Evolutionary conservation across 768 basidiomycete genomes (phyloP).

Genomic region (Neoboletus brunneissimus): DNA sequence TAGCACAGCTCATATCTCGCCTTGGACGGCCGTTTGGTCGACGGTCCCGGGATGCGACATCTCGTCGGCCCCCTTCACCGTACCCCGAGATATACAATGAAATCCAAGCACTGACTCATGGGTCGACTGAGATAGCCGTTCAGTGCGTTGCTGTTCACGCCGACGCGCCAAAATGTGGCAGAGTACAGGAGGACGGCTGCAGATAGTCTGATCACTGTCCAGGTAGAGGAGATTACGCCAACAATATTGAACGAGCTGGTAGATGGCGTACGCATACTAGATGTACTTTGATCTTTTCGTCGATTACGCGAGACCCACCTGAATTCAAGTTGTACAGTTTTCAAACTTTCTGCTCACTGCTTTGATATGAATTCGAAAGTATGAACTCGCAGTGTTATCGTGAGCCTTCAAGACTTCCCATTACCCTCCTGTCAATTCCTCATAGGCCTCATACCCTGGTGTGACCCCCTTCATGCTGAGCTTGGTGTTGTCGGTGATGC

Average conservation of each 20-base stretch:
- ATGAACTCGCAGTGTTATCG: too few relatives aligned
- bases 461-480: too few relatives aligned
- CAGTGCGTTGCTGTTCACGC: constrained; percentile 9
- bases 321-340: too few relatives aligned
- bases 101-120: background rate
- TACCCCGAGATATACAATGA: background rate
- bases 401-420: too few relatives aligned
- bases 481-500: too few relatives aligned
- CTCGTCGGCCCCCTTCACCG: background rate
- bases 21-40: too few relatives aligned
- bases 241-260: background rate
- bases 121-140: constrained; percentile 1
- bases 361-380: too few relatives aligned
- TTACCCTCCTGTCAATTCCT: too few relatives aligned
- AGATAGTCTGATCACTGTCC: constrained; percentile 10
- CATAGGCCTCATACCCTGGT: too few relatives aligned
- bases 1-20: background rate
- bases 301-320: too few relatives aligned
- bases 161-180: background rate
- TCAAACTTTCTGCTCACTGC: too few relatives aligned
- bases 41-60: background rate
- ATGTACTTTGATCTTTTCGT: background rate
- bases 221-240: background rate
- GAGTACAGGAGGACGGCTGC: constrained; percentile 13
- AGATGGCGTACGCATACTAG: background rate